Base-by-base conservation (phyloP, 2,329 filamentous ascomycete genomes). In the Fusarium sp. region DNA sequence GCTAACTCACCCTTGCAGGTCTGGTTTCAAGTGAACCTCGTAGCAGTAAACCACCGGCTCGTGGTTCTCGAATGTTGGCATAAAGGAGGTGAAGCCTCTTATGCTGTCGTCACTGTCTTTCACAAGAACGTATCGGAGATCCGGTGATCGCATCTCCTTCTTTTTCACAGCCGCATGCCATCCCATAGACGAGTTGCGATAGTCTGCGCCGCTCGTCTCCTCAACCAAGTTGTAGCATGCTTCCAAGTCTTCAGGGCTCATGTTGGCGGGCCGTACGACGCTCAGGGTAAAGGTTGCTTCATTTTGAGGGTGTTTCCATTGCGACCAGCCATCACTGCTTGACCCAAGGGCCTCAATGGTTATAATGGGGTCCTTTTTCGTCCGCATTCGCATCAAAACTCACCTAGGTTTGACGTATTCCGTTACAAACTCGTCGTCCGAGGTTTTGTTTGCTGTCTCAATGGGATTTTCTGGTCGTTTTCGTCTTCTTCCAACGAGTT, bases 1-100 rank as follows among this genome's bases (percentile, higher is more conserved):
- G 31, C 46, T 40, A 10, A 75, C 77, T 61, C 73, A 85, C 77
- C 88, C 82, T 65, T 85, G 83, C 5, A 90, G 72, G 2, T 79
- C 75, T 1, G 80, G 76, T 34, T 79, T 75, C 4, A 93, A 81
- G 70, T 94, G 91, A 32, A 94, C 86, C 76, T 94, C 91, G 73
- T 93, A 94, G 73, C 91, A 88, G 74, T 93, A 94, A 19, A 92
- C 72, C 3, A 93, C 90, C 0, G 87, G 80, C 56, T 85, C 77
- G 2, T 82, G 81, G 60, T 88, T 85, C 70, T 92, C 89, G 68
- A 85, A 85, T 2, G 87, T 89, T n/a, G 89, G 83, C 88, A 91
- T 88, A 69, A 91, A 79, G n/a, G 87, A 90, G 1, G 83, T 80
- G 68, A 91, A 90, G 5, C 81, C 87, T 15, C 75, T 72, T 8